phyloP scores from a whole-genome alignment of 768 basidiomycete species.

The Naganishia friedmannii region DNA sequence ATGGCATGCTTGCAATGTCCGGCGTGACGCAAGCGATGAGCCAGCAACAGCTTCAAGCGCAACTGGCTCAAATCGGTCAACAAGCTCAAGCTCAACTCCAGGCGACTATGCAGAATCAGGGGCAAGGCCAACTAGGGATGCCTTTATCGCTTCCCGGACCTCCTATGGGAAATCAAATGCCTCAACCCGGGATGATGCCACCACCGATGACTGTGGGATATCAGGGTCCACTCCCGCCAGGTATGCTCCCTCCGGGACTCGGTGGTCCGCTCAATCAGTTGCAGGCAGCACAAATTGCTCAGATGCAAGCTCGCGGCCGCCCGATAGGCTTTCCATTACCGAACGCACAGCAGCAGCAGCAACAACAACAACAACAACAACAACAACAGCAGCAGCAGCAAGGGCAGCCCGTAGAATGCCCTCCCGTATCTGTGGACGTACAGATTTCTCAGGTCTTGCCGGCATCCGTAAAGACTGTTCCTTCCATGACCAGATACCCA shows the following conservation, averaged over 20 bases:
- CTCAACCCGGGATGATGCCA: slow-evolving; percentile 14
- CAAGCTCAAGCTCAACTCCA: slow-evolving; percentile 25
- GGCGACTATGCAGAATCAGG: slow-evolving; percentile 25
- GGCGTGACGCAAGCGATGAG: slow-evolving; percentile 15
- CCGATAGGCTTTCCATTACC: background rate
- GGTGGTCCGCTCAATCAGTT: slow-evolving; percentile 10
- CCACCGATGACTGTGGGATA: slow-evolving; percentile 4
- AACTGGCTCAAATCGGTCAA: slow-evolving; percentile 25
- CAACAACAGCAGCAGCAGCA: background rate
- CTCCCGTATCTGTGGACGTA: slow-evolving; percentile 8
- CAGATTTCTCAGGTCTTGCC: slow-evolving; percentile 20
- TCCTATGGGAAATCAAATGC: background rate
- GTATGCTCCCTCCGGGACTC: background rate
- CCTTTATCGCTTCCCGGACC: slow-evolving; percentile 11
- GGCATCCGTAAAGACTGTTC: slow-evolving; percentile 2
- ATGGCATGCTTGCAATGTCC: slow-evolving; percentile 3
- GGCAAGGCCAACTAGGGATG: slow-evolving; percentile 2
- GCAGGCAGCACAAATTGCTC: slow-evolving; percentile 13
- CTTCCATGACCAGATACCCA: slow-evolving; percentile 11
- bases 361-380: too few species aligned
- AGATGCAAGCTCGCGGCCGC: slow-evolving; percentile 14
- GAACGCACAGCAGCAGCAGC: background rate
- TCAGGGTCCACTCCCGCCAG: background rate
- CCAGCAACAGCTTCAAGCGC: slow-evolving; percentile 23
- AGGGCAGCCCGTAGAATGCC: background rate